A percentile compares a stretch with the other conserved stretches of the same genome.
Evolutionary conservation across 441 rosid species (phyloP).

Genomic region (Oxalis stricta): DNA sequence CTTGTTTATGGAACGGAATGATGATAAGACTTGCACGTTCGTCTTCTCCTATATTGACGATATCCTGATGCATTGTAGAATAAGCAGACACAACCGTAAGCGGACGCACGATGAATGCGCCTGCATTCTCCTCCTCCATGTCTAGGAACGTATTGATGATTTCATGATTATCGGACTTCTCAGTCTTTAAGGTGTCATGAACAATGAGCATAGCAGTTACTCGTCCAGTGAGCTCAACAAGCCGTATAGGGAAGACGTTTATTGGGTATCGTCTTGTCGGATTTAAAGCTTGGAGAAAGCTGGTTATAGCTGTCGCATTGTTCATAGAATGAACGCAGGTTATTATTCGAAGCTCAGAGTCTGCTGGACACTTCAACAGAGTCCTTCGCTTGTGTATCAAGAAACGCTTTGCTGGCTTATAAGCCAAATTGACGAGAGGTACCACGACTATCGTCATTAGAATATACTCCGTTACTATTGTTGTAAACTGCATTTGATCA

Average conservation of each 20-base stretch:
- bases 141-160: constrained; percentile 21
- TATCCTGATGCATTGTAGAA: constrained; percentile 39
- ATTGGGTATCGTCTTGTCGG: constrained; percentile 34
- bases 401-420: constrained; percentile 12
- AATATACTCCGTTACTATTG: constrained; percentile 16
- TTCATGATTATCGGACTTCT: constrained; percentile 23
- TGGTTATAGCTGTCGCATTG: constrained; percentile 26
- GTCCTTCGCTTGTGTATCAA: constrained; percentile 16
- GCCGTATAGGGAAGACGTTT: constrained; percentile 26
- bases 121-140: constrained; percentile 10
- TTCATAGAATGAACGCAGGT: constrained; percentile 23
- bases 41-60: constrained; percentile 27
- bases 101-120: constrained; percentile 19
- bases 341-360: constrained; percentile 27
- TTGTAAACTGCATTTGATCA: constrained; percentile 14
- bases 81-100: constrained; percentile 44
- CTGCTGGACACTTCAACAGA: constrained; percentile 17
- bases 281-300: constrained; percentile 29
- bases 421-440: constrained; percentile 19
- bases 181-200: constrained; percentile 20
- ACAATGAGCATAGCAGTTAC: constrained; percentile 50
- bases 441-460: constrained; percentile 30
- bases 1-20: constrained; percentile 30
- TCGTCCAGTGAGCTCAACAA: constrained; percentile 40
- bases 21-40: constrained; percentile 22